Evolutionary conservation across 805 yeast genomes (phyloP).

Genomic region (Candida pseudoglaebosa): DNA sequence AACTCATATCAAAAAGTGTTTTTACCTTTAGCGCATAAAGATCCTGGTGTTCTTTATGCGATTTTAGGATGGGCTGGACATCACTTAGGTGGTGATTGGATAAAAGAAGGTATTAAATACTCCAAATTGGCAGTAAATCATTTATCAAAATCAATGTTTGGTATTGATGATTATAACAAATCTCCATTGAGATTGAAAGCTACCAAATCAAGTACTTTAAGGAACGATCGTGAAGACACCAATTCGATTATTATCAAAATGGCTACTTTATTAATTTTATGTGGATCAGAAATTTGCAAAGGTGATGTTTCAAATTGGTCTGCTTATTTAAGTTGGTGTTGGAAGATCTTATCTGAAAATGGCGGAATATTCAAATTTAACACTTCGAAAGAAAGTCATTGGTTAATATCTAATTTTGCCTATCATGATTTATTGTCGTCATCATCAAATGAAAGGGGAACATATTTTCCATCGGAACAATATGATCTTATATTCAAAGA

Average conservation of each 20-base stretch:
- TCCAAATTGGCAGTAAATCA: slow-evolving; percentile 45
- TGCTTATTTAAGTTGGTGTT: slow-evolving; percentile 59
- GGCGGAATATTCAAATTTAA: slow-evolving; percentile 61
- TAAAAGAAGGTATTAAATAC: slow-evolving; percentile 45
- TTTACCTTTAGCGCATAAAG: slow-evolving; percentile 52
- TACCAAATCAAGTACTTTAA: slow-evolving; percentile 8
- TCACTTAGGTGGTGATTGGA: slow-evolving; percentile 45
- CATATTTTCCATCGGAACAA: slow-evolving; percentile 60
- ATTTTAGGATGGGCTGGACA: slow-evolving; percentile 55
- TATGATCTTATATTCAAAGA: slow-evolving; percentile 51
- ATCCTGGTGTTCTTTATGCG: slow-evolving; percentile 48
- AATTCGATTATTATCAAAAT: slow-evolving; percentile 42
- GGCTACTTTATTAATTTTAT: slow-evolving; percentile 63
- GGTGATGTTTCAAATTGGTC: slow-evolving; percentile 82
- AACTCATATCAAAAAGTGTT: slow-evolving; percentile 51
- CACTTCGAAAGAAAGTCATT: slow-evolving; percentile 56
- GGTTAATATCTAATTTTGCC: slow-evolving; percentile 74
- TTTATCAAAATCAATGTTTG: slow-evolving; percentile 23
- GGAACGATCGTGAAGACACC: slow-evolving; percentile 17
- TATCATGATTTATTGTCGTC: slow-evolving; percentile 75
- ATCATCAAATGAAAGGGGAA: slow-evolving; percentile 54
- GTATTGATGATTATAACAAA: slow-evolving; percentile 19
- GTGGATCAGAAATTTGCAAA: slow-evolving; percentile 79
- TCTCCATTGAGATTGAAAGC: slow-evolving; percentile 11
- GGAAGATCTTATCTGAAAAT: slow-evolving; percentile 52